Evolutionary conservation across 2,329 filamentous ascomycete genomes (phyloP).

Genomic region (Fusarium sublunatum): DNA sequence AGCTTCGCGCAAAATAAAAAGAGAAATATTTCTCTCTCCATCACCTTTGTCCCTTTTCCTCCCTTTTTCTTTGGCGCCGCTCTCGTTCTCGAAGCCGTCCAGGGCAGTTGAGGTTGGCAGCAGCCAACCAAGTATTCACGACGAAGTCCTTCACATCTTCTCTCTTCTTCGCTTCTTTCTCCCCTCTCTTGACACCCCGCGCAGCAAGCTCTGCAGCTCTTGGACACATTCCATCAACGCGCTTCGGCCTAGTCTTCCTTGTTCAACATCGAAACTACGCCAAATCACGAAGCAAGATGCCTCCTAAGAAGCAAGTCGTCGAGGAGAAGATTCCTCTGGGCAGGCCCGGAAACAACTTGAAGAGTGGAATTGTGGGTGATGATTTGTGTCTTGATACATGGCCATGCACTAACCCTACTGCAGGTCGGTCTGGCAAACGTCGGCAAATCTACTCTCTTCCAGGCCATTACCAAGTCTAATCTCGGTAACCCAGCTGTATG

Average conservation of each 20-base stretch:
- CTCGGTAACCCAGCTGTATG: constrained; percentile 96
- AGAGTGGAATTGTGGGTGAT: constrained; percentile 92
- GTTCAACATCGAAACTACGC: constrained; percentile 67
- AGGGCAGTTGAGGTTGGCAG: constrained; percentile 54
- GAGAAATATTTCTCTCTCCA: constrained; percentile 35
- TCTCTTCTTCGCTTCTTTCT: constrained; percentile 65
- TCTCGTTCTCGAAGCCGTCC: constrained; percentile 45
- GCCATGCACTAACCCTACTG: constrained; percentile 44
- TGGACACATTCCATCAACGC: constrained; percentile 59
- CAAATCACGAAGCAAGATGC: constrained; percentile 80
- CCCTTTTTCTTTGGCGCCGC: constrained; percentile 38
- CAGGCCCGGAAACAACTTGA: constrained; percentile 96
- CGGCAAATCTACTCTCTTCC: constrained; percentile 99
- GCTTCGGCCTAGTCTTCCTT: constrained; percentile 63
- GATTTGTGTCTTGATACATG: constrained; percentile 9
- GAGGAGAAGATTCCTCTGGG: constrained; percentile 98
- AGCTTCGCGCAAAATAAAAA: constrained; percentile 45
- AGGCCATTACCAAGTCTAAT: constrained; percentile 97
- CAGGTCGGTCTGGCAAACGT: constrained; percentile 99
- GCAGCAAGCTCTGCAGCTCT: constrained; percentile 76
- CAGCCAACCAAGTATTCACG: constrained; percentile 54
- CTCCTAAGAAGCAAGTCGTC: constrained; percentile 90
- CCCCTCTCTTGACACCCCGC: constrained; percentile 59
- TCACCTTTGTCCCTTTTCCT: constrained; percentile 14
- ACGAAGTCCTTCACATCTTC: constrained; percentile 57